Evolutionary conservation across 2,329 filamentous ascomycete genomes (phyloP).

Genomic region (Colletotrichum somersetense): DNA sequence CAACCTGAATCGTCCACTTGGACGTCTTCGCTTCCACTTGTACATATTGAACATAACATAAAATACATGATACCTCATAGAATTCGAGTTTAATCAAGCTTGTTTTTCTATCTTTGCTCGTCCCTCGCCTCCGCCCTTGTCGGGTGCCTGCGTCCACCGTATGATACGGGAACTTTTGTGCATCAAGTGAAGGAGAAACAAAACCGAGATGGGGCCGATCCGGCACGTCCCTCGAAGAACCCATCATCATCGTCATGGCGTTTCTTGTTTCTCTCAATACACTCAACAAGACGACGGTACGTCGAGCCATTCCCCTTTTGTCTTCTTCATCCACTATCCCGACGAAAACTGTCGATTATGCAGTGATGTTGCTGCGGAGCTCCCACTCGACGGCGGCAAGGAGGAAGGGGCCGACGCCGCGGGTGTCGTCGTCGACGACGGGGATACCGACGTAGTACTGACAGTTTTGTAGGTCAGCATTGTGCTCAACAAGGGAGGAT

Average conservation of each 20-base stretch:
- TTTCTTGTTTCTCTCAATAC: neutral
- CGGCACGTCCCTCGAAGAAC: neutral
- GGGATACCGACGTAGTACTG: constrained; percentile 35
- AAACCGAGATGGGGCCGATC: too few species aligned
- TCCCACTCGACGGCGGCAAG: constrained; percentile 40
- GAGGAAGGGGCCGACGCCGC: constrained; percentile 36
- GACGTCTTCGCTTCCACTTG: constrained; percentile 4
- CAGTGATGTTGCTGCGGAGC: constrained; percentile 31
- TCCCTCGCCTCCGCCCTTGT: neutral
- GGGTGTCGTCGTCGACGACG: constrained; percentile 36
- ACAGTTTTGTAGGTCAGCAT: neutral
- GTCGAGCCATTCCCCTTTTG: neutral
- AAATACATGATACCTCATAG: neutral
- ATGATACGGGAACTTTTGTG: neutral
- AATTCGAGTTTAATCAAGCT: neutral
- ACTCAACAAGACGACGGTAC: too few species aligned
- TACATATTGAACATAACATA: constrained; percentile 9
- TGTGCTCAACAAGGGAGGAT: too few species aligned
- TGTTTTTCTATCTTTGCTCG: neutral
- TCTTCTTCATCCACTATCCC: too few species aligned
- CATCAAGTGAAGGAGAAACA: neutral
- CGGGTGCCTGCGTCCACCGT: neutral
- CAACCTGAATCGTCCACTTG: neutral
- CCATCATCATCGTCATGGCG: neutral
- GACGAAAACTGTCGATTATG: neutral